phyloP scores from a whole-genome alignment of 129 eudicot species.

The Escallonia rubra region DNA sequence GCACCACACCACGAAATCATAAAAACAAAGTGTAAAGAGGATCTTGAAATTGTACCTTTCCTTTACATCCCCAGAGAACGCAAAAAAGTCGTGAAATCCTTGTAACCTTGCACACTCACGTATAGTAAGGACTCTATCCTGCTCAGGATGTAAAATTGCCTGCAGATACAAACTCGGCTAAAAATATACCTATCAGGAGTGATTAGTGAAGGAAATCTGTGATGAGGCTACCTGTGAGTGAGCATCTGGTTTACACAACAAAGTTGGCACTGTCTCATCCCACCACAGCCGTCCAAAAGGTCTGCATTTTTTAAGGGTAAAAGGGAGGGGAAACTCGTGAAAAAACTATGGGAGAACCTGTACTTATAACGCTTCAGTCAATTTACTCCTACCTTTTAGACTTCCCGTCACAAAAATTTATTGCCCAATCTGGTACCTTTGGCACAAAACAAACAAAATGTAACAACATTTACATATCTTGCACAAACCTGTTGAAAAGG shows the following conservation, averaged over 20 bases:
- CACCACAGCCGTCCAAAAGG: slow-evolving; percentile 67
- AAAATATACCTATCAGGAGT: background rate
- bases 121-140: slow-evolving; percentile 50
- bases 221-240: slow-evolving; percentile 37
- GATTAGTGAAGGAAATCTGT: background rate
- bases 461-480: slow-evolving; percentile 8
- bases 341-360: background rate
- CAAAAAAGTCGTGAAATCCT: slow-evolving; percentile 56
- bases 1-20: too few species aligned
- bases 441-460: slow-evolving; percentile 1
- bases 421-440: slow-evolving; percentile 64
- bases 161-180: background rate
- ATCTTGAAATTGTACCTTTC: slow-evolving; percentile 28
- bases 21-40: too few species aligned
- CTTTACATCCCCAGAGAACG: slow-evolving; percentile 44
- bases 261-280: slow-evolving; percentile 63
- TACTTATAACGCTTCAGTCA: background rate
- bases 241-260: slow-evolving; percentile 41
- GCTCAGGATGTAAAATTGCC: slow-evolving; percentile 64
- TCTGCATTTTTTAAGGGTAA: slow-evolving; percentile 25
- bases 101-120: slow-evolving; percentile 65
- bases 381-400: slow-evolving; percentile 29
- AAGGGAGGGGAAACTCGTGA: background rate
- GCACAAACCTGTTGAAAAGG: background rate
- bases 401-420: slow-evolving; percentile 37